Conservation (phyloP, 1,284 basidiomycete genomes). For the Tremellales sp. region DNA sequence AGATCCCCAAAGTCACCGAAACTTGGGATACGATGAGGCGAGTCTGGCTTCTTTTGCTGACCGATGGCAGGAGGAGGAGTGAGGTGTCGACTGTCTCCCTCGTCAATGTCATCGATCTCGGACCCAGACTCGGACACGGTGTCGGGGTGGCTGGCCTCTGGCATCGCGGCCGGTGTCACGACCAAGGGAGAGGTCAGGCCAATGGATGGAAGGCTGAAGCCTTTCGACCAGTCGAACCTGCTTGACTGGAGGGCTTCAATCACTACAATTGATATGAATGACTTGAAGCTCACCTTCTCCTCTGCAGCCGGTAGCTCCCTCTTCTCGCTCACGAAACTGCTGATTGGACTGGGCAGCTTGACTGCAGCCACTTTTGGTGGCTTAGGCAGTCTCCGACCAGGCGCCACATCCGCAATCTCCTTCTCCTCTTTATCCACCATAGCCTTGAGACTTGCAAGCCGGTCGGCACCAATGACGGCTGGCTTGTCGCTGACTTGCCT, state of each 20-base stretch:
- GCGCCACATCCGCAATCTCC: background rate
- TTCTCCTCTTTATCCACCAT: slow-evolving; percentile 6
- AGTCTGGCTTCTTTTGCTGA: slow-evolving; percentile 17
- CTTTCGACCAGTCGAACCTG: slow-evolving; percentile 27
- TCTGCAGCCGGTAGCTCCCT: background rate
- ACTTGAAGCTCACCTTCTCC: background rate
- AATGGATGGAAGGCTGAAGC: slow-evolving; percentile 38
- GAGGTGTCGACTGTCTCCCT: slow-evolving; percentile 34
- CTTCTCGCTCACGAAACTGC: background rate
- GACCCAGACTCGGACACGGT: background rate
- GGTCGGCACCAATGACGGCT: slow-evolving; percentile 20
- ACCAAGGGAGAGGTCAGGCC: slow-evolving; percentile 35
- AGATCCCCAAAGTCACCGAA: slow-evolving; percentile 27
- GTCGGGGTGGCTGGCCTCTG: background rate
- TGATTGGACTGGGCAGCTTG: background rate
- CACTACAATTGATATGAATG: background rate
- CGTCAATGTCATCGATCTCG: background rate
- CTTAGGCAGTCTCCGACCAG: background rate
- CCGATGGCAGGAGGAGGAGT: slow-evolving; percentile 32
- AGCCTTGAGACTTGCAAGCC: slow-evolving; percentile 35
- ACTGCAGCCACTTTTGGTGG: background rate
- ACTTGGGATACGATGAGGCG: slow-evolving; percentile 42
- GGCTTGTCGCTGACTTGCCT: slow-evolving; percentile 10
- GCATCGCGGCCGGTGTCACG: slow-evolving; percentile 7
- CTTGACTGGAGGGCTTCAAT: slow-evolving; percentile 15